phyloP scores from a whole-genome alignment of 768 basidiomycete genomes.

The Piloderma croceum region DNA sequence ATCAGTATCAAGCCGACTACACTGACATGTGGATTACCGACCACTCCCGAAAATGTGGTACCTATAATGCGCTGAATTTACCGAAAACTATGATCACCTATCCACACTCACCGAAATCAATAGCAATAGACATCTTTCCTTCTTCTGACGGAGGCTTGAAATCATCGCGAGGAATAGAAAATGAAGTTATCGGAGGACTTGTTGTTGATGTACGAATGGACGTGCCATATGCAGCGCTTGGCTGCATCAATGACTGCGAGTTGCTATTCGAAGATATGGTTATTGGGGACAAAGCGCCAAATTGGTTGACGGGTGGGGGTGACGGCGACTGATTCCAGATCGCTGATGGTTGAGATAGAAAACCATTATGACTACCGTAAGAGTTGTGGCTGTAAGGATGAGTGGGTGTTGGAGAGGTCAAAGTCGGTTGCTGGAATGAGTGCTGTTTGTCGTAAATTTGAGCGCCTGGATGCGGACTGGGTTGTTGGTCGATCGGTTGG shows the following conservation, averaged over 20 bases:
- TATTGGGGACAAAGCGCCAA: conserved; percentile 9
- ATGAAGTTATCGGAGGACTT: conserved; percentile 13
- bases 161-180: conserved; percentile 20
- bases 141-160: conserved; percentile 40
- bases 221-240: conserved; percentile 3
- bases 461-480: too few species aligned
- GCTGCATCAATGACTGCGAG: background rate
- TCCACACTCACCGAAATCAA: conserved; percentile 78
- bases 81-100: too few species aligned
- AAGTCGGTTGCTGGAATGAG: conserved; percentile 33
- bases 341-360: conserved; percentile 26
- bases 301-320: conserved; percentile 27
- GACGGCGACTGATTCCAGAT: conserved; percentile 31
- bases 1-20: too few species aligned
- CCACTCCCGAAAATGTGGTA: conserved; percentile 84
- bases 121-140: conserved; percentile 76
- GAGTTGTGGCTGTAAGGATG: too few species aligned
- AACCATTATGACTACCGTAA: conserved; percentile 21
- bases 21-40: conserved; percentile 41
- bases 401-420: conserved; percentile 43
- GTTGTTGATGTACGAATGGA: conserved; percentile 13
- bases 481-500: too few species aligned
- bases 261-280: background rate
- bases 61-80: conserved; percentile 40
- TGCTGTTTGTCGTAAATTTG: too few species aligned